Conservation (phyloP, 2,329 filamentous ascomycete genomes). For the Lizonia empirigonia region DNA sequence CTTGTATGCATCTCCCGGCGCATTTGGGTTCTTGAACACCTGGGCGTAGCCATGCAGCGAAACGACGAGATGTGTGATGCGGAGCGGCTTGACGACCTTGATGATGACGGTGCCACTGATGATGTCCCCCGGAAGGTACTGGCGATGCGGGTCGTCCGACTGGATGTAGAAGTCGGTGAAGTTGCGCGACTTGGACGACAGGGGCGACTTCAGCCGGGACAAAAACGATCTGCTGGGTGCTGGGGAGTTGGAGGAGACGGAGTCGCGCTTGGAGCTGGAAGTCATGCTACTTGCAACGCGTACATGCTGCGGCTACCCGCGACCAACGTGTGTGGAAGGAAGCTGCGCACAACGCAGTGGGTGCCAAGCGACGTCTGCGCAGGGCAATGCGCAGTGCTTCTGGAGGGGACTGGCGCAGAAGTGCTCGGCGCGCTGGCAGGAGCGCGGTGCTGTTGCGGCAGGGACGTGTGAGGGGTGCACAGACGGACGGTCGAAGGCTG, state of each 20-base stretch:
- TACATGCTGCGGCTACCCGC: constrained; percentile 49
- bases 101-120: constrained; percentile 76
- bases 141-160: constrained; percentile 76
- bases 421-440: not conserved
- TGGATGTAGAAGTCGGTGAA: constrained; percentile 79
- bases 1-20: constrained; percentile 61
- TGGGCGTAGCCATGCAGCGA: constrained; percentile 79
- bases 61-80: constrained; percentile 80
- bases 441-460: not conserved
- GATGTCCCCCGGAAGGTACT: constrained; percentile 75
- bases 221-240: constrained; percentile 49
- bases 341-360: constrained; percentile 9
- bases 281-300: constrained; percentile 46
- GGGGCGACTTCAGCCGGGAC: constrained; percentile 62
- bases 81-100: constrained; percentile 73
- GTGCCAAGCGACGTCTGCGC: constrained; percentile 5
- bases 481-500: not conserved
- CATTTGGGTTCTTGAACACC: constrained; percentile 73
- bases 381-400: not conserved
- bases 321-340: constrained; percentile 20
- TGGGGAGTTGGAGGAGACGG: constrained; percentile 37
- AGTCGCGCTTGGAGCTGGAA: constrained; percentile 45
- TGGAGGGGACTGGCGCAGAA: not conserved
- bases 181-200: constrained; percentile 64
- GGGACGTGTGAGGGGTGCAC: not conserved